A percentile compares a stretch with the other conserved stretches of the same genome.
Evolutionary conservation across 2,329 filamentous ascomycete species (phyloP).

Genomic region (Penicillium sp.): DNA sequence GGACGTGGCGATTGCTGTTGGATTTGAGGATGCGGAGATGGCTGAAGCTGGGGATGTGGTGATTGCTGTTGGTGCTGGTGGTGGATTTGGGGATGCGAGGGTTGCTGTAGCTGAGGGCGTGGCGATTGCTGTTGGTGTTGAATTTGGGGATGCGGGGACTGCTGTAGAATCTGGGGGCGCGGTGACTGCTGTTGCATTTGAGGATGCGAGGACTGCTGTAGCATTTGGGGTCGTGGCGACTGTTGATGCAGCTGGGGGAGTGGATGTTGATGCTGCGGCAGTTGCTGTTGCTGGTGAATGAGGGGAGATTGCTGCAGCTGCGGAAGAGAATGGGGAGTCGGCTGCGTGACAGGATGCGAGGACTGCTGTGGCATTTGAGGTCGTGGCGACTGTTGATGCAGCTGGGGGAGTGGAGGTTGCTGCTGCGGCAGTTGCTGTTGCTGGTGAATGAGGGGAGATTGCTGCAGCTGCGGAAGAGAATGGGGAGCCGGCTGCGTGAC

Average conservation of each 20-base stretch:
- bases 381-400: constrained; percentile 5
- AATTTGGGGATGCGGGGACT: constrained; percentile 26
- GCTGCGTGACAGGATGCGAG: too few relatives aligned
- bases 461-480: constrained; percentile 17
- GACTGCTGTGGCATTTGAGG: constrained; percentile 1
- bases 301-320: constrained; percentile 20
- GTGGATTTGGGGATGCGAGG: constrained; percentile 10
- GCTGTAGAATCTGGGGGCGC: constrained; percentile 21
- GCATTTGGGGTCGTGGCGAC: constrained; percentile 1
- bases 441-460: constrained; percentile 25
- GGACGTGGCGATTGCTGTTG: too few relatives aligned
- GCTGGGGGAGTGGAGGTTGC: constrained; percentile 21
- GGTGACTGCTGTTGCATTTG: constrained; percentile 18
- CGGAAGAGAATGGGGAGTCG: constrained; percentile 1
- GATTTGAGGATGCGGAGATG: constrained; percentile 13
- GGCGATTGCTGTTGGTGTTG: constrained; percentile 17
- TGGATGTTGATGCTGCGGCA: constrained; percentile 31
- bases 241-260: constrained; percentile 21
- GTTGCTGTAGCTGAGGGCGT: constrained; percentile 13
- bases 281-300: constrained; percentile 37
- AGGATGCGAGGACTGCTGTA: constrained; percentile 13
- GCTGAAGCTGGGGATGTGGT: constrained; percentile 15
- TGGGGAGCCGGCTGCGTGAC: constrained; percentile 12
- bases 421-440: constrained; percentile 34
- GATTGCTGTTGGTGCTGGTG: constrained; percentile 16